Evolutionary conservation across 139 green algal genomes (phyloP), one percentile per base, ranked within the genome.

Genomic region (Chlorella ohadii): DNA sequence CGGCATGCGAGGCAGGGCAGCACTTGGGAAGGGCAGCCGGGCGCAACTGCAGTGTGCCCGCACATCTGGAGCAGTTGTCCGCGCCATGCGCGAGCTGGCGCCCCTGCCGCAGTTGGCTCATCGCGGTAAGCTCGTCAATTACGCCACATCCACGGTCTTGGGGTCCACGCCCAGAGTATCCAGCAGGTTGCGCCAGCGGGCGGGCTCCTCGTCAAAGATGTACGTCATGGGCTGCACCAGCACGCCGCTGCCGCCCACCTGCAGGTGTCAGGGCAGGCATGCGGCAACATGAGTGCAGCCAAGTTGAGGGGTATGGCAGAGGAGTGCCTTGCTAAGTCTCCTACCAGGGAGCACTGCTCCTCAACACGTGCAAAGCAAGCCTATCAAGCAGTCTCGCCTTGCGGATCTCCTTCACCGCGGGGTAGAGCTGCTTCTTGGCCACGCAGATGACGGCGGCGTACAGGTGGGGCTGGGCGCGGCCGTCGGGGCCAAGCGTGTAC

Each of bases 171-270:
- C 94, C 71, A 98, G 89, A 6, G 88, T 87, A 0, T 93, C 77
- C 31, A 98, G 89, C 82, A 99, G 87, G 1, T 85, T 56, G 20
- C 81, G 87, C 97, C 97, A 99, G 34, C 97, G 87, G 20, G 83
- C 77, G 19, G 97, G 95, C 91, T 99, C 96, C 87, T 98, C 97
- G 84, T 99, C 96, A 86, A 99, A 99, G 68, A 99, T 99, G 94
- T 99, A 99, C 16, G 95, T 99, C 90, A 99, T 97, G 13, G 97
- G 97, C 83, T 95, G 93, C 44, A 99, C 96, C 47, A 99, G 91
- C 81, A 99, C 96, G 16, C 96, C 97, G 77, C 91, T 97, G 73
- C 97, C 97, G 31, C 97, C 97, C 34, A 97, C 61, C 92, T 96
- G 89, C 76, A 51, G 72, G 15, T 0, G 19, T 28, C 7, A 20